Conservation (phyloP, 116 monocot species). For the Iris pallida region DNA sequence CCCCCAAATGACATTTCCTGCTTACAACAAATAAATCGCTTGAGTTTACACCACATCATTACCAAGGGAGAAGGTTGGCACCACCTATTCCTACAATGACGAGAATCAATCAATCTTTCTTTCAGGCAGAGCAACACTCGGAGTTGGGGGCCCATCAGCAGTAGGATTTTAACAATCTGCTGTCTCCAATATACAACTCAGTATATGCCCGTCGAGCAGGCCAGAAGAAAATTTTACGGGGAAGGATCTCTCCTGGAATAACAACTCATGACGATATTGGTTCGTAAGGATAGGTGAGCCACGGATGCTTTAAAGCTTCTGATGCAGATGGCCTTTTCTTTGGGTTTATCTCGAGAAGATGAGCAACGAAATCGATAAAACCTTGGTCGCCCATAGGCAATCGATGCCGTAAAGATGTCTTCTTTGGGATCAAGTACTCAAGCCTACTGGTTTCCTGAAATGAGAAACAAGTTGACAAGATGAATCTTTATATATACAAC, state of each 20-base stretch:
- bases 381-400: slow-evolving; percentile 94
- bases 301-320: slow-evolving; percentile 87
- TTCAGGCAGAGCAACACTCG: too few species aligned
- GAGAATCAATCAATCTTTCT: too few species aligned
- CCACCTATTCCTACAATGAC: not conserved
- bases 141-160: not conserved
- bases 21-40: slow-evolving; percentile 8
- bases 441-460: slow-evolving; percentile 78
- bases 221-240: not conserved
- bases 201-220: not conserved
- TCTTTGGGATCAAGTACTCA: slow-evolving; percentile 93
- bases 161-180: not conserved
- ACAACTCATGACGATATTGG: slow-evolving; percentile 90
- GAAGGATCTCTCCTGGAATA: not conserved
- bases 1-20: slow-evolving; percentile 5
- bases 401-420: slow-evolving; percentile 76
- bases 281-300: slow-evolving; percentile 92
- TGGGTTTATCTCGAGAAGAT: slow-evolving; percentile 90
- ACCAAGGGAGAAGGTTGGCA: not conserved
- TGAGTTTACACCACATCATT: not conserved
- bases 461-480: not conserved
- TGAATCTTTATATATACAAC: too few species aligned
- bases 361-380: slow-evolving; percentile 77
- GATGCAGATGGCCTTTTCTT: slow-evolving; percentile 78
- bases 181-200: slow-evolving; percentile 4